Percentiles rank a stretch among this genome's conserved stretches.
phyloP scores from a whole-genome alignment of 2,329 filamentous ascomycete genomes.

The Boeremia exigua region DNA sequence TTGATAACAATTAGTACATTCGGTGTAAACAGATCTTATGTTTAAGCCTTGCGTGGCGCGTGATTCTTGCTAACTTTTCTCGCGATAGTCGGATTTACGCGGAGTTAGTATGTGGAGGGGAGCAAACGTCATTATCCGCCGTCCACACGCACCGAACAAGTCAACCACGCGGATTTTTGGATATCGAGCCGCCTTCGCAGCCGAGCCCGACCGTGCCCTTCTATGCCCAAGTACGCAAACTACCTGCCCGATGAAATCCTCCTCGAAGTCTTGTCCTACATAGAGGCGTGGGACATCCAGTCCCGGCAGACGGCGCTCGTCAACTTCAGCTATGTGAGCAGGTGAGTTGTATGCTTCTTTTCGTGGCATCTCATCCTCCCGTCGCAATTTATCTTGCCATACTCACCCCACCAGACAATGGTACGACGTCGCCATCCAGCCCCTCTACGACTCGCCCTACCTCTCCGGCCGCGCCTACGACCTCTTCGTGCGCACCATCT shows the following conservation, averaged over 20 bases:
- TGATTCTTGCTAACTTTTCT: neutral
- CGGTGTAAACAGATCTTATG: no score
- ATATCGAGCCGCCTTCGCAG: neutral
- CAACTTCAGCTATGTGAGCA: slow-evolving; percentile 56
- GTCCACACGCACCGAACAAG: neutral
- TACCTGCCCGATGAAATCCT: slow-evolving; percentile 63
- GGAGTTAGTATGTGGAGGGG: slow-evolving; percentile 1
- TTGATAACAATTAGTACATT: no score
- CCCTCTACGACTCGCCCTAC: slow-evolving; percentile 60
- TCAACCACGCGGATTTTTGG: slow-evolving; percentile 3
- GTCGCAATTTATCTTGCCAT: slow-evolving; percentile 7
- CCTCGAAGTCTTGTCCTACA: slow-evolving; percentile 55
- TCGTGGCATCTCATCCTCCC: neutral
- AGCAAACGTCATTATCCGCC: slow-evolving; percentile 12
- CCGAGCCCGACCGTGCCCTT: neutral
- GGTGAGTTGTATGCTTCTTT: slow-evolving; percentile 20
- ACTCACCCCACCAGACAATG: slow-evolving; percentile 55
- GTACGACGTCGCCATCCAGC: slow-evolving; percentile 59
- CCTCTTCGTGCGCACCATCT: slow-evolving; percentile 61
- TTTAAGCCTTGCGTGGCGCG: no score
- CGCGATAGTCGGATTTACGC: neutral
- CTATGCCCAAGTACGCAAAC: slow-evolving; percentile 19
- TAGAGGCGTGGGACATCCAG: slow-evolving; percentile 39
- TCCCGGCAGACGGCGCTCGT: slow-evolving; percentile 56
- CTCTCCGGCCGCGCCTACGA: slow-evolving; percentile 61